Percentiles rank a stretch among this genome's conserved stretches.
phyloP scores from a whole-genome alignment of 2,329 filamentous ascomycete genomes.

The Clonostachys rhizophaga region DNA sequence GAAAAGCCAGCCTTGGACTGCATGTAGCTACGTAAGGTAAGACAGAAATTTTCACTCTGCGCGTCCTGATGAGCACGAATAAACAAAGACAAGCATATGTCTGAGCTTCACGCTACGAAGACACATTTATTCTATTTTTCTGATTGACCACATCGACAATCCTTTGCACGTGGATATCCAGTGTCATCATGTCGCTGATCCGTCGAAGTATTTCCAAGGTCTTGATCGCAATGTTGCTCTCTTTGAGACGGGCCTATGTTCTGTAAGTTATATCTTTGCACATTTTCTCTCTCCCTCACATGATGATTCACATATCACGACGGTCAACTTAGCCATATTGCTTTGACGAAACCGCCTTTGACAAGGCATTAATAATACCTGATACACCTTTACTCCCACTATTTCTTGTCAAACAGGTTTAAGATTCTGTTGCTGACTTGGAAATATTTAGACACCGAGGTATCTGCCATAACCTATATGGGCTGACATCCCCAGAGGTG shows the following conservation, averaged over 20 bases:
- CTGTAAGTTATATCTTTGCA: too few relatives aligned
- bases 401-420: too few relatives aligned
- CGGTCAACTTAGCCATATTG: constrained; percentile 42
- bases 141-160: constrained; percentile 1
- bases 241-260: too few relatives aligned
- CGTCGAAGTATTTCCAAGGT: too few relatives aligned
- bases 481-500: too few relatives aligned
- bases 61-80: constrained; percentile 75
- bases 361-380: constrained; percentile 30
- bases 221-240: too few relatives aligned
- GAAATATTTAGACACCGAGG: too few relatives aligned
- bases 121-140: constrained; percentile 23
- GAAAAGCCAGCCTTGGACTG: too few relatives aligned
- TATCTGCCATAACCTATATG: too few relatives aligned
- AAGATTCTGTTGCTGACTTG: too few relatives aligned
- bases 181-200: not conserved
- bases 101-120: constrained; percentile 60
- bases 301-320: constrained; percentile 41
- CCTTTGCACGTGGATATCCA: constrained; percentile 11
- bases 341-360: constrained; percentile 40
- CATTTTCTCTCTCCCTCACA: constrained; percentile 9
- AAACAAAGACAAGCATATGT: constrained; percentile 96
- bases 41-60: too few relatives aligned
- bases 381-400: constrained; percentile 7
- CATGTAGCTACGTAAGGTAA: too few relatives aligned